Evolutionary conservation across 352 stramenopile species (phyloP).

Genomic region (Phytophthora ohioensis): DNA sequence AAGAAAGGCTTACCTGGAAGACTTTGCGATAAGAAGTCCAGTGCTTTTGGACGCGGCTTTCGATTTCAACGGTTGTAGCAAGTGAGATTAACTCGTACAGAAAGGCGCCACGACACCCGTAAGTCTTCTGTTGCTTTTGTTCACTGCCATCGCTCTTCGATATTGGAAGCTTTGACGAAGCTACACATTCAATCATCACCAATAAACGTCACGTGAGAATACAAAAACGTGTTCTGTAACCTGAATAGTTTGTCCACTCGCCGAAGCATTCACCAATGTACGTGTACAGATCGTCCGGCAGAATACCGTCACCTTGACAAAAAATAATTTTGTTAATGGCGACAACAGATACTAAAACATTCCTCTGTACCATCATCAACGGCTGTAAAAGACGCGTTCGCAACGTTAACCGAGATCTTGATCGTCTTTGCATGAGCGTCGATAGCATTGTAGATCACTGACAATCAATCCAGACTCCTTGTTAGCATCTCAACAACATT

Average conservation of each 20-base stretch:
- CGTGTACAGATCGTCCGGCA: conserved; percentile 53
- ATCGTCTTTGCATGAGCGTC: conserved; percentile 68
- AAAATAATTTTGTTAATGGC: not conserved
- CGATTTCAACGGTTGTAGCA: conserved; percentile 61
- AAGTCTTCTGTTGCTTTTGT: conserved; percentile 27
- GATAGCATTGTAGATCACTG: conserved; percentile 81
- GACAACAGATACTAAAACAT: not conserved
- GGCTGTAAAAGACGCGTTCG: conserved; percentile 60
- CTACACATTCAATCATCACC: conserved; percentile 26
- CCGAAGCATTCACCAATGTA: conserved; percentile 59
- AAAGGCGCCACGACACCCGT: conserved; percentile 63
- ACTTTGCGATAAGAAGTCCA: conserved; percentile 79
- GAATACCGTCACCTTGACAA: conserved; percentile 69
- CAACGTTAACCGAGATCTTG: conserved; percentile 52
- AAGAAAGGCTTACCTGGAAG: conserved; percentile 51
- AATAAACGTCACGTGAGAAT: not conserved
- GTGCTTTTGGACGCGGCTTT: conserved; percentile 60
- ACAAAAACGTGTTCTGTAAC: not conserved
- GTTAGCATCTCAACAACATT: not conserved
- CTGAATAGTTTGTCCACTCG: conserved; percentile 13
- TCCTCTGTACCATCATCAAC: conserved; percentile 70
- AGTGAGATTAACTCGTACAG: conserved; percentile 57
- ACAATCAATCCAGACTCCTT: not conserved
- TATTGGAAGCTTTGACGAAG: conserved; percentile 43
- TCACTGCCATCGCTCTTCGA: not conserved